Evolutionary conservation across 2,329 filamentous ascomycete species (phyloP), one percentile per base, ranked within the genome.

Genomic region (Arthrinium phaeospermum): DNA sequence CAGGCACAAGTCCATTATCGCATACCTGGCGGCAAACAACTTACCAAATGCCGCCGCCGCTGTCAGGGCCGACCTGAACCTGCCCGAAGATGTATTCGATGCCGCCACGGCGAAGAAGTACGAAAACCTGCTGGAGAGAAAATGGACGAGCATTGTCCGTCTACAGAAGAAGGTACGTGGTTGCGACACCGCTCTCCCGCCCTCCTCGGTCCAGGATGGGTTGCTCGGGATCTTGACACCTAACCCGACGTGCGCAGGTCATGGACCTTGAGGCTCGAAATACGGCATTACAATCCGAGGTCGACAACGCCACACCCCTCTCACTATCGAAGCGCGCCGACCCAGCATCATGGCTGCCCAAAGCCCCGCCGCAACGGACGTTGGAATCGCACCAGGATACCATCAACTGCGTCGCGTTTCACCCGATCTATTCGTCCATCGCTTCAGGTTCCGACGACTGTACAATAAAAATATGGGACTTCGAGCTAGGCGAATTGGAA

Each of bases 391-490:
- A 98, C 82, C 90, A 94, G 77, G 86, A 91, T 34, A 90, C 94
- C 19, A 91, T 98, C 73, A 97, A 92, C 72, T 95, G 94, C 78
- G 91, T 98, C 72, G 95, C 95, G 22, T 98, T 98, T 80, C 95
- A 98, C 80, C 95, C 95, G 0, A 88, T 96, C 45, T 98, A 97
- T 83, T 96, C 94, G 13, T 96, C 94, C 6, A 86, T 98, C 30
- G 96, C 95, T 13, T 96, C 94, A 0, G 95, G 94, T 22, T 97
- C 95, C 12, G 95, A 98, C 81, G 96, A 98, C 82, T 93, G 91
- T 71, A 97, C 93, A 10, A 97, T 98, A 81, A 98, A 98, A 79
- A 95, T 98, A 71, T 98, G 95, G 95, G 95, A 98, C 79, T 98
- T 95, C 93, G 95, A 98, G 79, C 84, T 97, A 34, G 96, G 96